phyloP scores from a whole-genome alignment of 805 yeast species.

The Nakazawaea siamensis region DNA sequence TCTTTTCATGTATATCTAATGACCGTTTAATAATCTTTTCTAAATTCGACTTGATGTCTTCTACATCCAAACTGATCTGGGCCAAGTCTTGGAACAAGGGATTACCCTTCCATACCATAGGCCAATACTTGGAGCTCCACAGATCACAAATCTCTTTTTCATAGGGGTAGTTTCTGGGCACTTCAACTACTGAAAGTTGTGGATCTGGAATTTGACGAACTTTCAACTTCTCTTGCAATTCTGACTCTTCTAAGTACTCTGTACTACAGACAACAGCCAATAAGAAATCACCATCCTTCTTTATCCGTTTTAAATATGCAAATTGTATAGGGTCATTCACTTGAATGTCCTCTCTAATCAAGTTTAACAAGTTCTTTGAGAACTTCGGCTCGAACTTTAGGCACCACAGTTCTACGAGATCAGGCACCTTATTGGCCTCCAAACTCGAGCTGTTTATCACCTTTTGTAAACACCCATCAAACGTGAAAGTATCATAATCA shows the following conservation, averaged over 20 bases:
- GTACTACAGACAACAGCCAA: slow-evolving; percentile 10
- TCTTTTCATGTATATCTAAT: background rate
- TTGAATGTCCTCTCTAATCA: slow-evolving; percentile 17
- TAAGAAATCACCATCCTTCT: slow-evolving; percentile 20
- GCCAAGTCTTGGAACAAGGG: slow-evolving; percentile 67
- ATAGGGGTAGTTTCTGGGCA: slow-evolving; percentile 61
- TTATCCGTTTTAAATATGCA: slow-evolving; percentile 48
- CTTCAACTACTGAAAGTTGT: slow-evolving; percentile 17
- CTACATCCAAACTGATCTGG: slow-evolving; percentile 42
- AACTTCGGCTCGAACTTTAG: slow-evolving; percentile 29
- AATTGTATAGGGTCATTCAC: slow-evolving; percentile 19
- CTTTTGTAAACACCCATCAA: slow-evolving; percentile 32
- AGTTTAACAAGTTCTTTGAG: slow-evolving; percentile 19
- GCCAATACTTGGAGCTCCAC: slow-evolving; percentile 78
- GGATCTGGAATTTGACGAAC: background rate
- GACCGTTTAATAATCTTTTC: slow-evolving; percentile 12
- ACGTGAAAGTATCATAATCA: slow-evolving; percentile 31
- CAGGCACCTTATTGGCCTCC: slow-evolving; percentile 18
- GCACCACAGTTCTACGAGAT: slow-evolving; percentile 32
- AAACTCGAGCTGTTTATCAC: slow-evolving; percentile 20
- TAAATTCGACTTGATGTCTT: slow-evolving; percentile 27
- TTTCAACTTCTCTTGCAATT: background rate
- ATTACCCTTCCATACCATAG: slow-evolving; percentile 89
- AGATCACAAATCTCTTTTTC: slow-evolving; percentile 54
- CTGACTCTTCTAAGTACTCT: slow-evolving; percentile 1